Percentiles rank a stretch among this genome's conserved stretches.
phyloP scores from a whole-genome alignment of 1,284 basidiomycete species.

The Marasmius oreades region DNA sequence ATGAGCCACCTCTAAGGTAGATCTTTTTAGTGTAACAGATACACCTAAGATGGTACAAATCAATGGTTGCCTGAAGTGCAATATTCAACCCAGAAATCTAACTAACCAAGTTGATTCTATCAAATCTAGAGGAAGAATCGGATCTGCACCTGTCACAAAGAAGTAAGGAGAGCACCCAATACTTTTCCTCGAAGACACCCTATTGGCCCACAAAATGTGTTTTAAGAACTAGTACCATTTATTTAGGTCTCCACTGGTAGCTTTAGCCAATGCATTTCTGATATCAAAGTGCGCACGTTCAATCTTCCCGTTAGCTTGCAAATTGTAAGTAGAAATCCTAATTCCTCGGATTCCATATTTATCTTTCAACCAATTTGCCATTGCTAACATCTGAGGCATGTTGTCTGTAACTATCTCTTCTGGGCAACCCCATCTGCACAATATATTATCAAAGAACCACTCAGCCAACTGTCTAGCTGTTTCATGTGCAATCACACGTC shows the following conservation, averaged over 20 bases:
- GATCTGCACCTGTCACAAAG: slow-evolving; percentile 9
- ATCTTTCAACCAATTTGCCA: slow-evolving; percentile 1
- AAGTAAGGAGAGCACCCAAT: slow-evolving; percentile 9
- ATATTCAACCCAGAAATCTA: too few species aligned
- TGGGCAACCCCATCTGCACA: too few species aligned
- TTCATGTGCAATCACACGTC: background rate
- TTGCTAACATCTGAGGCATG: background rate
- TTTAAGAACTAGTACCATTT: background rate
- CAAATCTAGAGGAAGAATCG: slow-evolving; percentile 2
- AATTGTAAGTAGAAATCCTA: slow-evolving; percentile 2
- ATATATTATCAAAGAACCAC: slow-evolving; percentile 10
- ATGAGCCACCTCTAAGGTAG: too few species aligned
- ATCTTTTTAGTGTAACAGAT: too few species aligned
- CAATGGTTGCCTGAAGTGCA: too few species aligned
- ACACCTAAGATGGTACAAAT: too few species aligned
- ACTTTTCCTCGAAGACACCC: background rate
- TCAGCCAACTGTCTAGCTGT: background rate
- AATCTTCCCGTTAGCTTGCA: slow-evolving; percentile 7
- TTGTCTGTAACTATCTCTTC: background rate
- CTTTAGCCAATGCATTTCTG: slow-evolving; percentile 1
- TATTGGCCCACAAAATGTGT: background rate
- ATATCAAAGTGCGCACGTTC: slow-evolving; percentile 3
- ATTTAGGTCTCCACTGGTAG: background rate
- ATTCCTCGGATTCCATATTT: slow-evolving; percentile 8
- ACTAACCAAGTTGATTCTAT: slow-evolving; percentile 8